A percentile compares a stretch with the other conserved stretches of the same genome.
phyloP scores from a whole-genome alignment of 2,329 filamentous ascomycete species.

The Cladophialophora bantiana region DNA sequence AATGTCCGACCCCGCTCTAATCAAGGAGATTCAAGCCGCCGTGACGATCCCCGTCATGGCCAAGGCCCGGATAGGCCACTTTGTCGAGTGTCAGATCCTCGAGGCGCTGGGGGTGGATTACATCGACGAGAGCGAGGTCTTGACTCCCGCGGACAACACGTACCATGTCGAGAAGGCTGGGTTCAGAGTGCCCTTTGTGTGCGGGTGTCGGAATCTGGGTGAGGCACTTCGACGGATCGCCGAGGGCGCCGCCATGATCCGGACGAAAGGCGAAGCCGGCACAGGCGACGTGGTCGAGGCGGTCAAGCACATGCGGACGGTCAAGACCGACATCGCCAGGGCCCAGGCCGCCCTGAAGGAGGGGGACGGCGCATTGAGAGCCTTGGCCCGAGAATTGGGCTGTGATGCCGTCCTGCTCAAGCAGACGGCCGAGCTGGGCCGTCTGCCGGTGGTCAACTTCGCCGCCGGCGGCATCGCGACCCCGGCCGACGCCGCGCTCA shows the following conservation, averaged over 20 bases:
- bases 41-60: slow-evolving; percentile 99
- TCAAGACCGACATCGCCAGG: slow-evolving; percentile 79
- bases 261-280: slow-evolving; percentile 97
- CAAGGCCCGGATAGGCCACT: slow-evolving; percentile 96
- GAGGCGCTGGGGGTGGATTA: slow-evolving; percentile 95
- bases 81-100: slow-evolving; percentile 97
- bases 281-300: slow-evolving; percentile 97
- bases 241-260: slow-evolving; percentile 97
- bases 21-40: slow-evolving; percentile 90
- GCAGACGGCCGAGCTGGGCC: slow-evolving; percentile 84
- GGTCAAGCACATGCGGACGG: slow-evolving; percentile 92
- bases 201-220: slow-evolving; percentile 91
- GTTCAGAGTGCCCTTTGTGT: slow-evolving; percentile 90
- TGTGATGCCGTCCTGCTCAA: slow-evolving; percentile 79
- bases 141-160: slow-evolving; percentile 89
- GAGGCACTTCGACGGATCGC: slow-evolving; percentile 89
- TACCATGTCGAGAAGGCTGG: slow-evolving; percentile 89
- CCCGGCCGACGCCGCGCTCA: slow-evolving; percentile 91
- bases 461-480: slow-evolving; percentile 99
- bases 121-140: slow-evolving; percentile 97
- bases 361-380: slow-evolving; percentile 74
- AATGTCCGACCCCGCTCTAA: slow-evolving; percentile 95
- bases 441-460: slow-evolving; percentile 96
- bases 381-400: slow-evolving; percentile 81
- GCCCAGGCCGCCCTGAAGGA: slow-evolving; percentile 65